Conservation (phyloP, 192 early-diverging fungal species). For the Rhizophagus clarus region DNA sequence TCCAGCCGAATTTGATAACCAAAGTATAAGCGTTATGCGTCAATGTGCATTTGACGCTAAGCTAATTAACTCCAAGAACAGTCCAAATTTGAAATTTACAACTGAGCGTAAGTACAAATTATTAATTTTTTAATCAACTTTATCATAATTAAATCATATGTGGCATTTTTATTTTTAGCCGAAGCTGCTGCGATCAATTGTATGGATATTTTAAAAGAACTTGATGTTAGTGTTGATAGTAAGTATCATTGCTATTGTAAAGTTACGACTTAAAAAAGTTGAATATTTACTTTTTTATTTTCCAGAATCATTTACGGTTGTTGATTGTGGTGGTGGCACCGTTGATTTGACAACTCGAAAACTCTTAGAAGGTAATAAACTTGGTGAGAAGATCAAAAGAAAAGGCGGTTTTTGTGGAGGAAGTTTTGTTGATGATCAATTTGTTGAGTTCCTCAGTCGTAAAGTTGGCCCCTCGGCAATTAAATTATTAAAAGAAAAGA, state of each 20-base stretch:
- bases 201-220: not conserved
- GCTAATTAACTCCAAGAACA: not conserved
- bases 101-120: conserved; percentile 16
- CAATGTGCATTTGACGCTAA: not conserved
- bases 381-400: conserved; percentile 51
- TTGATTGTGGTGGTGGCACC: conserved; percentile 48
- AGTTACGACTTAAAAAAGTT: not conserved
- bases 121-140: not conserved
- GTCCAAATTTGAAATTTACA: not conserved
- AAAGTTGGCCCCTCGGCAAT: not conserved
- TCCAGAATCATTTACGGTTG: conserved; percentile 36
- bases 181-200: conserved; percentile 17
- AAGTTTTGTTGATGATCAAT: conserved; percentile 46
- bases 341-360: conserved; percentile 37
- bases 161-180: not conserved
- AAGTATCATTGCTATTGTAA: not conserved
- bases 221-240: not conserved
- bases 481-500: not conserved
- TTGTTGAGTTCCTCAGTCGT: not conserved
- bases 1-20: not conserved
- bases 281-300: not conserved
- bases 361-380: not conserved
- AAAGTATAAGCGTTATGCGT: not conserved
- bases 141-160: not conserved
- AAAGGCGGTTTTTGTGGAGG: conserved; percentile 50